Conservation (phyloP, 2,329 filamentous ascomycete genomes). For the Chaetomiaceae sp. region DNA sequence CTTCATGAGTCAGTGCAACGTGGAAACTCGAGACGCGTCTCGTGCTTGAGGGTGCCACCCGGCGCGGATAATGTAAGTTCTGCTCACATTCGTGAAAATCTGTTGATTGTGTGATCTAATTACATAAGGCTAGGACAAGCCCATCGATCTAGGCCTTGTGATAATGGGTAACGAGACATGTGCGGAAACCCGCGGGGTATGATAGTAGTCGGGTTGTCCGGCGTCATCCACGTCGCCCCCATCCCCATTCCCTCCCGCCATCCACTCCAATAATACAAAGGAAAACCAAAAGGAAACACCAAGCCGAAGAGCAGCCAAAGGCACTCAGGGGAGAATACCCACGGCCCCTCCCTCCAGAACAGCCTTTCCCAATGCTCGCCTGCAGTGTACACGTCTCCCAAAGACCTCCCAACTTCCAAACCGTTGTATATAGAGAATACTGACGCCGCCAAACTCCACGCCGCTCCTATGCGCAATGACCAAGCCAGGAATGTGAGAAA, state of each 20-base stretch:
- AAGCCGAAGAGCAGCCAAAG: neutral
- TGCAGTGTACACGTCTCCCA: slow-evolving; percentile 24
- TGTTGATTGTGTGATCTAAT: slow-evolving; percentile 23
- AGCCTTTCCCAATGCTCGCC: slow-evolving; percentile 15
- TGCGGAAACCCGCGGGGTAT: slow-evolving; percentile 9
- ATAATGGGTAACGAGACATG: slow-evolving; percentile 11
- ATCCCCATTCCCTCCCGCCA: no score
- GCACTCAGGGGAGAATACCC: neutral
- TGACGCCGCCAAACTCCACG: slow-evolving; percentile 43
- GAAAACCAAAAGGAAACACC: slow-evolving; percentile 27
- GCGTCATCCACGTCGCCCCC: slow-evolving; percentile 11
- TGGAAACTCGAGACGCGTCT: no score
- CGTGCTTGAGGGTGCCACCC: no score
- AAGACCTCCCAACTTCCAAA: slow-evolving; percentile 18
- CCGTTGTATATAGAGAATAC: slow-evolving; percentile 31
- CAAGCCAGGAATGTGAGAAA: slow-evolving; percentile 24
- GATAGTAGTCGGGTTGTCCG: neutral
- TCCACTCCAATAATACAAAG: slow-evolving; percentile 27
- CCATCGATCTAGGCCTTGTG: slow-evolving; percentile 2
- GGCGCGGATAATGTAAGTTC: neutral
- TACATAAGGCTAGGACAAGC: slow-evolving; percentile 24
- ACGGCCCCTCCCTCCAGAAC: neutral
- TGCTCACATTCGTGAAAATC: slow-evolving; percentile 14
- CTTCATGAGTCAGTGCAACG: no score
- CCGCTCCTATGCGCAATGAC: slow-evolving; percentile 35